Base-by-base conservation (phyloP, 495 filamentous ascomycete genomes). In the Talaromyces ruber region DNA sequence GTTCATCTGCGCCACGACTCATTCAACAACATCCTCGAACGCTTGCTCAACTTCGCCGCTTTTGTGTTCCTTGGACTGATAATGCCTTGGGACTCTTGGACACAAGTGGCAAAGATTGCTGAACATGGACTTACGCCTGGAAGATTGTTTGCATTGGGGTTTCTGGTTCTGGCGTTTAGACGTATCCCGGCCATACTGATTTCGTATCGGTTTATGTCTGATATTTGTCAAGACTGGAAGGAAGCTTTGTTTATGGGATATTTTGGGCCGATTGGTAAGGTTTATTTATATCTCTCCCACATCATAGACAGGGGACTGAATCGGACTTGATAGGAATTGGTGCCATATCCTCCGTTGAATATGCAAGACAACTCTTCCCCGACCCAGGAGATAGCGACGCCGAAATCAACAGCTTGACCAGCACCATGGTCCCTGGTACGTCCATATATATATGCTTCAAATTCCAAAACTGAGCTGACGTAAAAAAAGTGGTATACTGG, bases 321-420 rank as follows among this genome's bases (percentile, higher is more conserved):
- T 12, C 8, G 26, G 39, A 71, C 34, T 67, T 50, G 4, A 4
- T 50, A 77, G 74, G 74, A 1, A 64, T 76, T 22, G 74, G 73
- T 3, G 71, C 74, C 4, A 72, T 77, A 39, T 68, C 68, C 2
- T 76, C 75, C 47, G 74, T 76, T 4, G 79, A 85, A 65, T 82
- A 85, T 66, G 77, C 83, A 0, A 78, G 79, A 26, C 70, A 81
- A 59, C 71, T 86, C 24, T 82, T 85, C 60, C 81, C 81, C 4
- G 70, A 76, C 34, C 76, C 74, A 6, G 76, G 78, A 8, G 56
- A 76, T 26, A 82, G 79, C 43, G 82, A 83, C 64, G 63, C 58
- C 1, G 81, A 83, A 64, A 80, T 84, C 52, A 81, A 80, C n/a
- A 68, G 71, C 56, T 61, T 85, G 32, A 74, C 81, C 4, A 71